Evolutionary conservation across 768 basidiomycete species (phyloP).

Genomic region (Suillus variegatus): DNA sequence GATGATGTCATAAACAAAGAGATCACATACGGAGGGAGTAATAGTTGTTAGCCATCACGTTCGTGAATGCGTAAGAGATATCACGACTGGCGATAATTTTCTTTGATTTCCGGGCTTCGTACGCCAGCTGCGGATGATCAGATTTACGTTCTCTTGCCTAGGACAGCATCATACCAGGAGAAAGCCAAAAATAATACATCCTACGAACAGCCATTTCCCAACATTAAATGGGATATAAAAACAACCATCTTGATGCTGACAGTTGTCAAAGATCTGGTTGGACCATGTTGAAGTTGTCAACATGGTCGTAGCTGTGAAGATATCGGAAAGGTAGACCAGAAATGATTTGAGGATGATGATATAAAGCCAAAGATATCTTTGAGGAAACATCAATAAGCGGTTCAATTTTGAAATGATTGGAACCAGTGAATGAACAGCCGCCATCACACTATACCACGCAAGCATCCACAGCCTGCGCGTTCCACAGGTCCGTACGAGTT

Average conservation of each 20-base stretch:
- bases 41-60: conserved; percentile 95
- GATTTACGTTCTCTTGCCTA: conserved; percentile 11
- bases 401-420: background rate
- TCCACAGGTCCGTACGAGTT: background rate
- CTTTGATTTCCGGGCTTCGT: conserved; percentile 90
- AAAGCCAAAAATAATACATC: conserved; percentile 98
- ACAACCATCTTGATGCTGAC: conserved; percentile 63
- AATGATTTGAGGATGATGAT: conserved; percentile 93
- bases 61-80: conserved; percentile 98
- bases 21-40: conserved; percentile 82
- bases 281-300: conserved; percentile 90
- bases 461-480: background rate
- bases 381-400: conserved; percentile 14
- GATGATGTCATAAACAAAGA: background rate
- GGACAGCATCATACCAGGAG: conserved; percentile 61
- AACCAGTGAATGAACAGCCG: background rate
- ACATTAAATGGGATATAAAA: conserved; percentile 85
- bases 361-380: conserved; percentile 91
- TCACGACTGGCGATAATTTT: conserved; percentile 95
- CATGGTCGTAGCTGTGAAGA: conserved; percentile 97
- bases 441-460: background rate
- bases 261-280: conserved; percentile 85
- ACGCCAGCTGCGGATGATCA: conserved; percentile 63
- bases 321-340: conserved; percentile 95
- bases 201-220: conserved; percentile 96